phyloP scores from a whole-genome alignment of 176 grass and related monocot species.

The Phoenix roebelenii region DNA sequence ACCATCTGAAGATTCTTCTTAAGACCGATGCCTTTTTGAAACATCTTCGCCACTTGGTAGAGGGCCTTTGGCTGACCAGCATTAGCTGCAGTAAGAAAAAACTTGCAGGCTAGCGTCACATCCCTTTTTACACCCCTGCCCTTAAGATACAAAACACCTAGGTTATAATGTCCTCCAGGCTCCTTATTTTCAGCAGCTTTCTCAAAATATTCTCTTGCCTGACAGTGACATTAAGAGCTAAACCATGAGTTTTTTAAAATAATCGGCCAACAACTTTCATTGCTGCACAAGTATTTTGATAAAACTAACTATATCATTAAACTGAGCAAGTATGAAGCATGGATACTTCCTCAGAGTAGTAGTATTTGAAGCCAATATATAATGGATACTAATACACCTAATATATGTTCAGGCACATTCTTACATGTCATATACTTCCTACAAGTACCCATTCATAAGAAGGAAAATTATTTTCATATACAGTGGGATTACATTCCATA shows the following conservation, averaged over 20 bases:
- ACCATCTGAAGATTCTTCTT: constrained; percentile 97
- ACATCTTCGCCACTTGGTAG: constrained; percentile 94
- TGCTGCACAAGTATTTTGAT: too few relatives aligned
- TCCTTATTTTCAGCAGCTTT: constrained; percentile 80
- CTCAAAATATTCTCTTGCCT: constrained; percentile 92
- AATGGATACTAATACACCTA: too few relatives aligned
- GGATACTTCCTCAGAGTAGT: too few relatives aligned
- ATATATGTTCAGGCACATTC: too few relatives aligned
- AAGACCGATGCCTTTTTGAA: constrained; percentile 83
- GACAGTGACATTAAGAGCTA: constrained; percentile 10
- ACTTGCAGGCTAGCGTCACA: constrained; percentile 47
- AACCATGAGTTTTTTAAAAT: constrained; percentile 7
- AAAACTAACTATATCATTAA: too few relatives aligned
- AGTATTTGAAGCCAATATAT: too few relatives aligned
- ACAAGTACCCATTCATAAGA: too few relatives aligned
- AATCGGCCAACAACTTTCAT: too few relatives aligned
- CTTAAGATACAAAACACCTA: constrained; percentile 89
- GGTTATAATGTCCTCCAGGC: constrained; percentile 88
- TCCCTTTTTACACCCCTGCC: constrained; percentile 92
- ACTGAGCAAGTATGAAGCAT: too few relatives aligned
- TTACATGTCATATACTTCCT: too few relatives aligned
- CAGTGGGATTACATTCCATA: too few relatives aligned
- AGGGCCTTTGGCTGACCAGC: constrained; percentile 92
- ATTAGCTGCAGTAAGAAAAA: constrained; percentile 75
- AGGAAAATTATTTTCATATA: too few relatives aligned